Percentiles rank a stretch among this genome's conserved stretches.
phyloP scores from a whole-genome alignment of 1,284 basidiomycete species.

The Melanopsichium pennsylvanicum region DNA sequence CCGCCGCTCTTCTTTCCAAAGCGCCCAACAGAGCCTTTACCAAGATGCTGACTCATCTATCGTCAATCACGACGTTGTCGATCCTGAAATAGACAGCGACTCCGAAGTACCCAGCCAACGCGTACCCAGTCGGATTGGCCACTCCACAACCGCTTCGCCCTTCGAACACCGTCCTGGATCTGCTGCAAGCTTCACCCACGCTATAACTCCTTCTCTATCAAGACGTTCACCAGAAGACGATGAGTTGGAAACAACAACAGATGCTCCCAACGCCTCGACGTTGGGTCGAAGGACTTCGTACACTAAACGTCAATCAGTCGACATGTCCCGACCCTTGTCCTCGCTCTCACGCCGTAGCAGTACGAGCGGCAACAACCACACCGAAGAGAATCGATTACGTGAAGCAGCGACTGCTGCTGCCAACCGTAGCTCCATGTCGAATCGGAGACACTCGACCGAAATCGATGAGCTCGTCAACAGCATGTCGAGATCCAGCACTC shows the following conservation, averaged over 20 bases:
- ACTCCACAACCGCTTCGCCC: slow-evolving; percentile 17
- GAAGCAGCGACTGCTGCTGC: slow-evolving; percentile 40
- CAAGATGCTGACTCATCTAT: slow-evolving; percentile 27
- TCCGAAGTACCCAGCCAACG: slow-evolving; percentile 16
- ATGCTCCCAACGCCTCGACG: neutral
- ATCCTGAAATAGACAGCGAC: slow-evolving; percentile 23
- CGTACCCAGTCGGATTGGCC: slow-evolving; percentile 2
- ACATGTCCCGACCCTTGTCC: slow-evolving; percentile 14
- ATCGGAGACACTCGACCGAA: slow-evolving; percentile 24
- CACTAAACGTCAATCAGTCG: slow-evolving; percentile 10
- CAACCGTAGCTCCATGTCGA: slow-evolving; percentile 13
- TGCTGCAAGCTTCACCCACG: slow-evolving; percentile 1
- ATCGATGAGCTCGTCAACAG: slow-evolving; percentile 25
- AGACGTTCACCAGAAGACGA: no score
- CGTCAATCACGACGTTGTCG: slow-evolving; percentile 4
- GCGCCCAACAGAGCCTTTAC: slow-evolving; percentile 30
- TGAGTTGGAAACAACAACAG: slow-evolving; percentile 11
- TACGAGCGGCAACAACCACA: slow-evolving; percentile 3
- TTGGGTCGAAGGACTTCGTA: slow-evolving; percentile 9
- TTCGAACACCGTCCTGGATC: slow-evolving; percentile 3
- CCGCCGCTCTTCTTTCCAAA: slow-evolving; percentile 30
- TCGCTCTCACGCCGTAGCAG: slow-evolving; percentile 26
- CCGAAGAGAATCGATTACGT: slow-evolving; percentile 18
- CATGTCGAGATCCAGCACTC: slow-evolving; percentile 27
- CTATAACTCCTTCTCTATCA: neutral